Conservation (phyloP, 306 rosid species). For the cucumber (Cucumis sativus) region DNA sequence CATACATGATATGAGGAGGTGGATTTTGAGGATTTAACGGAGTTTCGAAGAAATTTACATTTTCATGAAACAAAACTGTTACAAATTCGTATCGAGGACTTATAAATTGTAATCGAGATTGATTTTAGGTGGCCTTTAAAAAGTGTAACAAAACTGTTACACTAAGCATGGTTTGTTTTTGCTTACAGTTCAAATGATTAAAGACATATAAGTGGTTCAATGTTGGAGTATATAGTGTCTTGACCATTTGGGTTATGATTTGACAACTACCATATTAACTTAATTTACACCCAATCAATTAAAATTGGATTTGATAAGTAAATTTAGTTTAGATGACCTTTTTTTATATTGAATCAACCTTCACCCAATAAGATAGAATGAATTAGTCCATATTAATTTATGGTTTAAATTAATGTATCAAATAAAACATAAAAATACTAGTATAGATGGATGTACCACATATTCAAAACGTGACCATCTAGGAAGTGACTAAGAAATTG, state of each 20-base stretch:
- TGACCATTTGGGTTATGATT: no score
- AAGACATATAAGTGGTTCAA: no score
- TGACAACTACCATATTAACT: background rate
- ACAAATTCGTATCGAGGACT: background rate
- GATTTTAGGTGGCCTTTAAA: background rate
- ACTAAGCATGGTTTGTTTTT: background rate
- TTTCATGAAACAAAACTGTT: background rate
- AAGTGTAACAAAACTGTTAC: background rate
- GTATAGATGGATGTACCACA: background rate
- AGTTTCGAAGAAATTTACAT: no score
- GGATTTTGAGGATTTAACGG: background rate
- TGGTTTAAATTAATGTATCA: background rate
- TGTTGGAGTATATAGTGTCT: no score
- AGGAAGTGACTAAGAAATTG: background rate
- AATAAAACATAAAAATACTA: background rate
- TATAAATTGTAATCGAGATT: background rate
- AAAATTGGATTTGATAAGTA: background rate
- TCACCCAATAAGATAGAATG: background rate
- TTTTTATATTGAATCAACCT: background rate
- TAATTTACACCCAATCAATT: background rate
- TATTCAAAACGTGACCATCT: background rate
- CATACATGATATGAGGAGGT: background rate
- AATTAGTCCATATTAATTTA: background rate
- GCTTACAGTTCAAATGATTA: no score
- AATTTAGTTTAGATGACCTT: background rate